phyloP scores from a whole-genome alignment of 192 early-diverging fungal genomes.

The Backusella morwellensis region DNA sequence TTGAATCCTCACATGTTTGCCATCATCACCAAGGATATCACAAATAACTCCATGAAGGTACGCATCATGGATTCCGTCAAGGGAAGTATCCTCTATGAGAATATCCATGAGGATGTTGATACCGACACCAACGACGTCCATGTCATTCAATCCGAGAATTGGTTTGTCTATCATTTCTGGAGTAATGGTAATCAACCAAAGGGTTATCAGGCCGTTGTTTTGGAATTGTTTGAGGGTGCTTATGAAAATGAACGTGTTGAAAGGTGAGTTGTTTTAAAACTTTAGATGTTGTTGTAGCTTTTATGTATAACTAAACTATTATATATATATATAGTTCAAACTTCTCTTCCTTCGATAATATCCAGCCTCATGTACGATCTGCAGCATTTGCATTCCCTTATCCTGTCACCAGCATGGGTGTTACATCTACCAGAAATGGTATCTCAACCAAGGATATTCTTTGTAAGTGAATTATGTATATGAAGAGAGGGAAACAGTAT shows the following conservation, averaged over 20 bases:
- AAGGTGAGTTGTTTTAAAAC: slow-evolving; percentile 44
- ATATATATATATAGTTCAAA: slow-evolving; percentile 29
- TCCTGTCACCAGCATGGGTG: slow-evolving; percentile 73
- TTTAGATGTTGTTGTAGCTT: not conserved
- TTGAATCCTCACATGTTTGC: slow-evolving; percentile 90
- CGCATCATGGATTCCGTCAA: slow-evolving; percentile 90
- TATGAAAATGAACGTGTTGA: slow-evolving; percentile 64
- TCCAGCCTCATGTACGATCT: slow-evolving; percentile 69
- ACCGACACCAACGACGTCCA: slow-evolving; percentile 52
- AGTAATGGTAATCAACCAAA: slow-evolving; percentile 57
- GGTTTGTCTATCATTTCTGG: slow-evolving; percentile 88
- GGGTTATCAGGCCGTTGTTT: slow-evolving; percentile 74
- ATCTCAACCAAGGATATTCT: slow-evolving; percentile 88
- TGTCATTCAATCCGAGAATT: slow-evolving; percentile 82
- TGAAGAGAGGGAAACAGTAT: not conserved
- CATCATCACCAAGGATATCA: slow-evolving; percentile 57
- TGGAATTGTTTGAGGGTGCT: slow-evolving; percentile 88
- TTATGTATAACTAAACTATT: too few relatives aligned
- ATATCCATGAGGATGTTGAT: slow-evolving; percentile 59
- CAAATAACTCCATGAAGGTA: slow-evolving; percentile 50
- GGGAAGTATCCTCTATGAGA: slow-evolving; percentile 77
- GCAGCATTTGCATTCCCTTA: slow-evolving; percentile 78
- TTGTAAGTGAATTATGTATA: slow-evolving; percentile 33
- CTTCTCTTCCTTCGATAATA: slow-evolving; percentile 73
- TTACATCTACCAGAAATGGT: slow-evolving; percentile 80